Percentiles rank a stretch among this genome's conserved stretches.
phyloP scores from a whole-genome alignment of 1,284 basidiomycete genomes.

The Porphyrellus sp. region DNA sequence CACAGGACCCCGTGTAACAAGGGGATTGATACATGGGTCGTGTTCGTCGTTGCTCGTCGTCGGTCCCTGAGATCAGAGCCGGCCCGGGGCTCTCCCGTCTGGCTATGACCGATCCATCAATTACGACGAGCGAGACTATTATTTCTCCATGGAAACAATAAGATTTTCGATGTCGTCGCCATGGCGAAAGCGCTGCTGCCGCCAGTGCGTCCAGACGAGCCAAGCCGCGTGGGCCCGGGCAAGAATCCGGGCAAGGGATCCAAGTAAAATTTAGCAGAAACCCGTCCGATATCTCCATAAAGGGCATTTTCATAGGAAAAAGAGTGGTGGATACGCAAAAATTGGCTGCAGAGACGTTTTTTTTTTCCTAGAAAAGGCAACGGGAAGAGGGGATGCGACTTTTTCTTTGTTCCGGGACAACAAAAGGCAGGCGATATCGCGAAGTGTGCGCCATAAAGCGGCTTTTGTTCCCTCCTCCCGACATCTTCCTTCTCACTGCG shows the following conservation, averaged over 20 bases:
- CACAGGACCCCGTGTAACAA: too few species aligned
- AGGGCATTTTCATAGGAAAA: slow-evolving; percentile 9
- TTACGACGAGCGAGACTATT: not conserved
- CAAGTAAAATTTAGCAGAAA: not conserved
- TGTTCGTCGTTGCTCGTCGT: too few species aligned
- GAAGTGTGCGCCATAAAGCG: slow-evolving; percentile 6
- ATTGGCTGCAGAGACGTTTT: not conserved
- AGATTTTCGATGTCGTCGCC: slow-evolving; percentile 6
- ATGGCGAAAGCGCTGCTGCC: slow-evolving; percentile 1
- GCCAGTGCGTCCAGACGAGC: too few species aligned
- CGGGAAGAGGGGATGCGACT: not conserved
- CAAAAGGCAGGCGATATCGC: slow-evolving; percentile 14
- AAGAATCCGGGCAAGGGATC: not conserved
- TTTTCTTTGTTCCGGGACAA: slow-evolving; percentile 23
- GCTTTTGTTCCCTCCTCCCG: slow-evolving; percentile 10
- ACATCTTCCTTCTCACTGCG: not conserved
- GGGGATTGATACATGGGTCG: too few species aligned
- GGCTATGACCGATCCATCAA: not conserved
- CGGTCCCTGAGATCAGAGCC: not conserved
- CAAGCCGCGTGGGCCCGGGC: too few species aligned
- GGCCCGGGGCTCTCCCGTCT: not conserved
- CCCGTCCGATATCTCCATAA: not conserved
- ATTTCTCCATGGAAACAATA: slow-evolving; percentile 13
- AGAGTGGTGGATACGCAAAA: slow-evolving; percentile 3
- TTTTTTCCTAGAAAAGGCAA: slow-evolving; percentile 11